Percentiles rank a stretch among this genome's conserved stretches.
These are phyloP conservation scores for Annulohypoxylon stygium DNA, from an alignment of 495 filamentous ascomycete genomes.

Conservation along the genomic window DNA sequence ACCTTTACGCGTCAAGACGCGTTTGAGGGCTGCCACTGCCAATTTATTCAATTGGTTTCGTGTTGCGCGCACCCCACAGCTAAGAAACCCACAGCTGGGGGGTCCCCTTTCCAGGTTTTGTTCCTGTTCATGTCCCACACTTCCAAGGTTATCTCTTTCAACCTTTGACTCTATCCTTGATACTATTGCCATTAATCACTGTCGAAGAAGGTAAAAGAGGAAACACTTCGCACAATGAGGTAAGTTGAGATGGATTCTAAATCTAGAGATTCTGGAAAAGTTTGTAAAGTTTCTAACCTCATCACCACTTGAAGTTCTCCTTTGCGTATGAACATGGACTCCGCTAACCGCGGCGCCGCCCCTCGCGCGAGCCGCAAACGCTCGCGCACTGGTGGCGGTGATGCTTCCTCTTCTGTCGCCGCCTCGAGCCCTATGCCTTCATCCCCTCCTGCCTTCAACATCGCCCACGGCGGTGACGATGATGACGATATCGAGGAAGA, in stretches of 20 bases:
- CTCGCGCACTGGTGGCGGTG: conserved; percentile 84
- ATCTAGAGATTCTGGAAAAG: neutral
- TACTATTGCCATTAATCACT: neutral
- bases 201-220: conserved; percentile 19
- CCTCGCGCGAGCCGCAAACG: conserved; percentile 78
- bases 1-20: conserved; percentile 29
- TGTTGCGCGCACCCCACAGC: conserved; percentile 30
- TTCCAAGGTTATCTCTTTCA: neutral
- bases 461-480: conserved; percentile 72
- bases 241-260: conserved; percentile 24
- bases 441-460: conserved; percentile 65
- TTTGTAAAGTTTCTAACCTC: conserved; percentile 20
- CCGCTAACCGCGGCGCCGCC: conserved; percentile 82
- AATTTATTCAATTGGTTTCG: conserved; percentile 30
- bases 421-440: conserved; percentile 66
- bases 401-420: conserved; percentile 72
- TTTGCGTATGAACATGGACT: conserved; percentile 83
- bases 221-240: conserved; percentile 55
- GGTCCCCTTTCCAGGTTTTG: conserved; percentile 18
- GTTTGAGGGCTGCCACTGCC: conserved; percentile 7
- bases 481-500: conserved; percentile 81
- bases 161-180: neutral
- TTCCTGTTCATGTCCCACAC: conserved; percentile 12
- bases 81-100: conserved; percentile 6
- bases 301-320: conserved; percentile 72